Percentiles rank a stretch among this genome's conserved stretches.
Evolutionary conservation across 192 early-diverging fungal species (phyloP).

Genomic region (Linnemannia hyalina): DNA sequence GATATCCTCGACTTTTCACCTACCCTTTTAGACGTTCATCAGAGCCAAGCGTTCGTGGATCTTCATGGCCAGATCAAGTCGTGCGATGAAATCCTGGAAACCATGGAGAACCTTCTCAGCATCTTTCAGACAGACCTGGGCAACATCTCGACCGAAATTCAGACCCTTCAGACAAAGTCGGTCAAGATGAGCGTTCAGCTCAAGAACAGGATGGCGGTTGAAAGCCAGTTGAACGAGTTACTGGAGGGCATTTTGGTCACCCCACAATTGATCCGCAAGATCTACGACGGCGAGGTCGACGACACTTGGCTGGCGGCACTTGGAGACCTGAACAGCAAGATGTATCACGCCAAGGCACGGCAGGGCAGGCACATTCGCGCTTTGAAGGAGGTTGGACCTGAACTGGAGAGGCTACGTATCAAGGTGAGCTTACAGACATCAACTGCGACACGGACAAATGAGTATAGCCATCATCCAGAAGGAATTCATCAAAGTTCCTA

Average conservation of each 20-base stretch:
- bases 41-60: conserved; percentile 71
- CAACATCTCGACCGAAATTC: conserved; percentile 90
- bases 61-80: conserved; percentile 74
- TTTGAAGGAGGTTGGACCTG: conserved; percentile 90
- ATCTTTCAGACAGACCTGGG: conserved; percentile 92
- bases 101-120: conserved; percentile 88
- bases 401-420: conserved; percentile 90
- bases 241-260: conserved; percentile 91
- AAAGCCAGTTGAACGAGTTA: conserved; percentile 77
- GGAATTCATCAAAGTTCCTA: neutral
- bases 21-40: conserved; percentile 65
- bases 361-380: conserved; percentile 83
- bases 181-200: conserved; percentile 84
- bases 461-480: too few relatives aligned
- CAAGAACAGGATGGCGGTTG: conserved; percentile 86
- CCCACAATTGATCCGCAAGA: conserved; percentile 81
- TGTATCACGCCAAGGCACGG: conserved; percentile 83
- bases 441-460: too few relatives aligned
- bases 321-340: conserved; percentile 89
- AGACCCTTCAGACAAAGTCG: conserved; percentile 86
- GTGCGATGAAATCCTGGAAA: conserved; percentile 84
- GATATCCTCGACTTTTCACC: neutral
- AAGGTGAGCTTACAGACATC: conserved; percentile 58
- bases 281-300: conserved; percentile 94
- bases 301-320: conserved; percentile 89